phyloP scores from a whole-genome alignment of 306 rosid species.

The Trichosanthes truncata region DNA sequence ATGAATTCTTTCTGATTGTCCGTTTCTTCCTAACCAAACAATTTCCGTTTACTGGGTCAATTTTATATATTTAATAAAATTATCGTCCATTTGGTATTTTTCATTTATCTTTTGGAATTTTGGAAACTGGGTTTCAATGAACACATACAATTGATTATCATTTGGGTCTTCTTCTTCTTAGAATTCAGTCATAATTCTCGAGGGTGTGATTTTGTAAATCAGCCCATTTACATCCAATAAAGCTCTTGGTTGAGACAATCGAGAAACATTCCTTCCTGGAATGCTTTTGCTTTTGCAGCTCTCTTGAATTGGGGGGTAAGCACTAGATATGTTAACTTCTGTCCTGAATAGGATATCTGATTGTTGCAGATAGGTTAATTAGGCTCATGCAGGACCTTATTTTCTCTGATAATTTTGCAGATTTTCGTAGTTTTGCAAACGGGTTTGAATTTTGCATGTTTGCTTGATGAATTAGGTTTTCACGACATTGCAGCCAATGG shows the following conservation, averaged over 20 bases:
- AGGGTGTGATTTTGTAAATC: neutral
- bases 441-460: constrained; percentile 33
- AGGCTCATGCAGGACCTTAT: neutral
- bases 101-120: constrained; percentile 14
- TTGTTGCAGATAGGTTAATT: neutral
- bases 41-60: constrained; percentile 35
- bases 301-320: constrained; percentile 8
- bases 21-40: constrained; percentile 11
- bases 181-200: neutral
- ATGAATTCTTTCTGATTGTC: neutral
- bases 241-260: constrained; percentile 1
- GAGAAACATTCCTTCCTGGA: neutral
- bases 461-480: constrained; percentile 27
- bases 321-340: neutral
- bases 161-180: constrained; percentile 9
- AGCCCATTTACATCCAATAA: neutral
- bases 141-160: constrained; percentile 28
- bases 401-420: neutral
- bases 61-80: constrained; percentile 12
- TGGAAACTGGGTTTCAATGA: constrained; percentile 20
- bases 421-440: neutral
- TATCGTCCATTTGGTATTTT: constrained; percentile 16
- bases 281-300: neutral
- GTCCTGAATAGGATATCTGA: neutral
- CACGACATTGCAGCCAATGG: constrained; percentile 36